Conservation (phyloP, 2,329 filamentous ascomycete species). For the Alternaria sp. region DNA sequence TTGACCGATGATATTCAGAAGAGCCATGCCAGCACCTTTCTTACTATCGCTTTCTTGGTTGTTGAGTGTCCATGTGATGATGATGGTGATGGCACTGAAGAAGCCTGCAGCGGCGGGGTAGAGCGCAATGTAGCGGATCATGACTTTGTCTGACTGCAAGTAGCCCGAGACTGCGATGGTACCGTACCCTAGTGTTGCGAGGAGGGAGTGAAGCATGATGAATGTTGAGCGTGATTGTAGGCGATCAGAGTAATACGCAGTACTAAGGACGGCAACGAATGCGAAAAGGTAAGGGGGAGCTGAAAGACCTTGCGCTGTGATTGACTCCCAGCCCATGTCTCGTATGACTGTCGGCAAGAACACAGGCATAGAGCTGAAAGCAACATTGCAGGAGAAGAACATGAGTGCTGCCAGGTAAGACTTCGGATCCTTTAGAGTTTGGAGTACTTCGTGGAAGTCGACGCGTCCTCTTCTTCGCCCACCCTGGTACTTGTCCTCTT, state of each 20-base stretch:
- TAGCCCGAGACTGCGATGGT: conserved; percentile 68
- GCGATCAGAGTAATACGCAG: conserved; percentile 76
- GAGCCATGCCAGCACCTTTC: conserved; percentile 78
- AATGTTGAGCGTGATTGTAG: conserved; percentile 68
- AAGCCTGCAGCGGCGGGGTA: conserved; percentile 83
- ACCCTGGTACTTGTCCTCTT: conserved; percentile 28
- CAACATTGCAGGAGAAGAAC: conserved; percentile 88
- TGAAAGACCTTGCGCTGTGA: conserved; percentile 77
- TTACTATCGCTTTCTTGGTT: conserved; percentile 76
- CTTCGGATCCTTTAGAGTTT: conserved; percentile 70
- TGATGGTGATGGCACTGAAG: conserved; percentile 84
- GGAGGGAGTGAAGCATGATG: conserved; percentile 72
- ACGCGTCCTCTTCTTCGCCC: conserved; percentile 51
- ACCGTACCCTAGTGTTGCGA: conserved; percentile 69
- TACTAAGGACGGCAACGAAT: conserved; percentile 75
- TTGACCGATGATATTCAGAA: conserved; percentile 84
- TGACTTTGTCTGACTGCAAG: conserved; percentile 39
- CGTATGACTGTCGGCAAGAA: conserved; percentile 83
- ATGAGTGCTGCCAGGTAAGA: conserved; percentile 80
- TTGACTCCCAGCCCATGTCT: conserved; percentile 75
- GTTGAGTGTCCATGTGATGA: conserved; percentile 89
- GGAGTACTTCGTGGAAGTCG: conserved; percentile 64
- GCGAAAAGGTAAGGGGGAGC: conserved; percentile 83
- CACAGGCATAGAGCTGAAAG: conserved; percentile 86
- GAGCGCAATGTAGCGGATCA: conserved; percentile 73